Base-by-base conservation (phyloP, 805 yeast genomes). In the Spathaspora girioi region DNA sequence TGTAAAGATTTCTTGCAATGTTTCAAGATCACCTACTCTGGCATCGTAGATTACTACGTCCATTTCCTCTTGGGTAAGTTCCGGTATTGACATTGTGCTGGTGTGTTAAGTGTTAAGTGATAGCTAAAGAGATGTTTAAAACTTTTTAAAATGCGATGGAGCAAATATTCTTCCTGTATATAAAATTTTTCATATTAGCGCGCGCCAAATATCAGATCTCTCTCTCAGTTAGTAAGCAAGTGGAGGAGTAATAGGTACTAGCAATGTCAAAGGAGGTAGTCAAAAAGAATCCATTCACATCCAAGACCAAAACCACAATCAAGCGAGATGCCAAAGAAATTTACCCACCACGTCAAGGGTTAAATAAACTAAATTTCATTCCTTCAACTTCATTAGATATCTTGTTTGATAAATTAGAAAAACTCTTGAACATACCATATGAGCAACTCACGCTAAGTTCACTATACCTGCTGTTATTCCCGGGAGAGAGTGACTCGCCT, bases 1-100 rank as follows among this genome's bases (percentile, higher is more conserved):
- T 15, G 78, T 73, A 59, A 94, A 87, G 41, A 88, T 81, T 54
- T 79, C 88, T 59, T 80, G 76, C 50, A 94, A 68, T 0, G 87
- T 79, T 44, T 86, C 96, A 44, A 90, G 67, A 59, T 93, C 98
- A 6, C 97, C 97, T 31, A 78, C 84, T 65, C 99, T 81, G 43
- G 97, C 89, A 60, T 89, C 96, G 51, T 83, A 84, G 46, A 91
- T 77, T 50, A 92, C 81, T 47, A 87, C 84, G 56, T 89, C 97
- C 73, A 83, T 84, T 59, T 91, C 96, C 57, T 91, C 97, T 63
- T 83, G 88, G 5, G 78, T 66, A 35, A 81, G 69, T 26, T 59
- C 57, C 18, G 19, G 18, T 35, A 48, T 59, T 43, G 60, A 50
- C 62, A 59, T 59, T 20, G 50, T 48, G 32, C 17, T 14, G 23